A percentile compares a stretch with the other conserved stretches of the same genome.
phyloP scores from a whole-genome alignment of 495 filamentous ascomycete species.

The Aspergillus cristatus region DNA sequence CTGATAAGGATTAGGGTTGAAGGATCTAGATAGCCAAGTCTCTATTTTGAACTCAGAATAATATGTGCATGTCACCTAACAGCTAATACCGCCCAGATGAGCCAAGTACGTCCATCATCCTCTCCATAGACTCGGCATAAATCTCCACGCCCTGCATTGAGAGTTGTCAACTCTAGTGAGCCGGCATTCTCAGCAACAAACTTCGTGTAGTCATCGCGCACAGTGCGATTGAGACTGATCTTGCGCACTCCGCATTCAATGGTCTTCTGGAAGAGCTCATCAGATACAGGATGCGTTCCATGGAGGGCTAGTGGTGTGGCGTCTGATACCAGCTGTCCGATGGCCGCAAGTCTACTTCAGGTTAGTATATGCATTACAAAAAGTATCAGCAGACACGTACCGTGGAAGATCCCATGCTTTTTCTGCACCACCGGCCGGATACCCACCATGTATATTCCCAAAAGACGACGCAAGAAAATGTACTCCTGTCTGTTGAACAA shows the following conservation, averaged over 20 bases:
- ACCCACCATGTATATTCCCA: constrained; percentile 66
- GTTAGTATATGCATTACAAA: neutral
- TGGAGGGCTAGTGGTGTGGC: constrained; percentile 62
- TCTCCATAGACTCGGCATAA: constrained; percentile 57
- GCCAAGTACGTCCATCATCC: constrained; percentile 56
- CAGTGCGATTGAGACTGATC: constrained; percentile 61
- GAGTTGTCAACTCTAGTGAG: constrained; percentile 49
- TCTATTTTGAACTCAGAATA: too few species aligned
- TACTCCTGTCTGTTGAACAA: constrained; percentile 53
- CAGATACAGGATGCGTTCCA: constrained; percentile 58
- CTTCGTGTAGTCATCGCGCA: constrained; percentile 52
- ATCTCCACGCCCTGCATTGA: constrained; percentile 52
- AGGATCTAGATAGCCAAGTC: too few species aligned
- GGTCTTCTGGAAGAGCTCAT: constrained; percentile 47
- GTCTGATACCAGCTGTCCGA: constrained; percentile 14
- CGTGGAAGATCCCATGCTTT: constrained; percentile 55
- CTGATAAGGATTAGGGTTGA: too few species aligned
- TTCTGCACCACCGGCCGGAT: constrained; percentile 39
- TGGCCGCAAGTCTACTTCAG: constrained; percentile 4
- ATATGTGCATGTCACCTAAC: too few species aligned
- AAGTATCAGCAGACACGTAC: constrained; percentile 6
- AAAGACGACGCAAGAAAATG: constrained; percentile 67
- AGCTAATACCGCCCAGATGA: constrained; percentile 37
- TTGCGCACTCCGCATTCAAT: constrained; percentile 54
- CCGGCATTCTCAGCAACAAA: constrained; percentile 52